Evolutionary conservation across 768 basidiomycete genomes (phyloP), one percentile per base, ranked within the genome.

Genomic region (Sarcodon aspratus): DNA sequence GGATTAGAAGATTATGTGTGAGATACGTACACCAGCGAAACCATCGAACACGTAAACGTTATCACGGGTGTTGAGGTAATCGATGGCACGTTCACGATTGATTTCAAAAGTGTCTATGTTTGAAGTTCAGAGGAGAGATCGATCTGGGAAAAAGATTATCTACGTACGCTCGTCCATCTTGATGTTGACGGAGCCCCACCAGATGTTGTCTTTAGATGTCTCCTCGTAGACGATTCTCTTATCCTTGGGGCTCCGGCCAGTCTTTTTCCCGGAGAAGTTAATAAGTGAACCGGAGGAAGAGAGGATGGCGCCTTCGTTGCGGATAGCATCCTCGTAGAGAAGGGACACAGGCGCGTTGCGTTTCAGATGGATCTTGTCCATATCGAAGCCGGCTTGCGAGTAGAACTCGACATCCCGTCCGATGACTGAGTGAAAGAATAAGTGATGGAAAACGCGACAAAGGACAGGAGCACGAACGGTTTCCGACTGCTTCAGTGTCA

Each of bases 251-350:
- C 82, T 85, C 45, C 96, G 79, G 49, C 96, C 96, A 2, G 96
- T 98, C 76, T 99, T 99, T 77, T 97, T 98, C 31, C 96, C 96
- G 9, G 93, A 96, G 61, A 98, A 99, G 78, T 99, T 99, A 82
- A 99, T 99, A 59, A 99, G 73, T 15, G 96, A 93, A 47, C 96
- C 96, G 6, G 83, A 88, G 32, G 88, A 82, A 48, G 96, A 94
- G 69, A 99, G 87, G 72, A 99, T 89, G 59, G 96, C 96, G 50
- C 95, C 95, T 64, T 99, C 96, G 68, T 97, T 95, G 57, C 91
- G 84, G 71, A 98, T 84, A 58, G 96, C 96, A 59, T 99, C 96
- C 63, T 99, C 96, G 69, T 96, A 96, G 38, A 95, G 84, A 57
- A 83, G 77, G 1, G 94, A 90, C 38, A 84, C 81, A 17, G 91